These are phyloP conservation scores for Sporothrix phasma DNA, from an alignment of 2,329 filamentous ascomycete genomes.

Conservation along the genomic window DNA sequence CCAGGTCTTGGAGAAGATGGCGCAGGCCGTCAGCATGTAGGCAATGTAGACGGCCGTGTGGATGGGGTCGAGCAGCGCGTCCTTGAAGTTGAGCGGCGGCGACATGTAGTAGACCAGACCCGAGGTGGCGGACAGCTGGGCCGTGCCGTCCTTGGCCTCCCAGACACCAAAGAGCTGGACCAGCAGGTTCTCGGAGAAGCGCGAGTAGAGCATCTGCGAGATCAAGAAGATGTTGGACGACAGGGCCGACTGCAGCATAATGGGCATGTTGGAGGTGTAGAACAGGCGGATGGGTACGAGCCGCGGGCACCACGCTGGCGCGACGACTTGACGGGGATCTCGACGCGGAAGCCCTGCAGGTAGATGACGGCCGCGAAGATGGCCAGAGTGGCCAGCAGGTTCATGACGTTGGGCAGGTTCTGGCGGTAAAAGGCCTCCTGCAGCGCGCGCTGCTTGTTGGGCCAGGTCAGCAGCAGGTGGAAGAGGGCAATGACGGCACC, in stretches of 20 bases:
- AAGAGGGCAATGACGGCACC: slow-evolving; percentile 96
- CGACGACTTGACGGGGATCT: slow-evolving; percentile 98
- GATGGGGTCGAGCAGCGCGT: slow-evolving; percentile 91
- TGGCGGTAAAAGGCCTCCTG: slow-evolving; percentile 98
- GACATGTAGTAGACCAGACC: slow-evolving; percentile 99
- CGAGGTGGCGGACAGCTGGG: slow-evolving; percentile 86
- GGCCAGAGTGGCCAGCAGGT: slow-evolving; percentile 81
- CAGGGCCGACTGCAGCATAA: slow-evolving; percentile 98
- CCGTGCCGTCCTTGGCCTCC: slow-evolving; percentile 93
- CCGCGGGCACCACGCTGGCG: slow-evolving; percentile 98
- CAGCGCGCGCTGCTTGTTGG: slow-evolving; percentile 97
- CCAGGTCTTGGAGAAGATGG: slow-evolving; percentile 99
- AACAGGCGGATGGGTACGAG: slow-evolving; percentile 98
- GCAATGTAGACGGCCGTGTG: slow-evolving; percentile 91
- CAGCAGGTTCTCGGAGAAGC: slow-evolving; percentile 97
- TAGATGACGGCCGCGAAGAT: slow-evolving; percentile 99
- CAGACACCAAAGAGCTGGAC: slow-evolving; percentile 96
- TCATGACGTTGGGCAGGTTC: slow-evolving; percentile 99
- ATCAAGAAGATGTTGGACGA: slow-evolving; percentile 99
- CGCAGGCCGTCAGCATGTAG: slow-evolving; percentile 95
- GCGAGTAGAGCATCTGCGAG: slow-evolving; percentile 98
- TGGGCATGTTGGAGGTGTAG: slow-evolving; percentile 99
- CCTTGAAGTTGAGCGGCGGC: slow-evolving; percentile 92
- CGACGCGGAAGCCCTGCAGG: slow-evolving; percentile 97
- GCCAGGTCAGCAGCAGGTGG: slow-evolving; percentile 96